Base-by-base conservation (phyloP, 2,329 filamentous ascomycete species). In the Arthroderma sp. region DNA sequence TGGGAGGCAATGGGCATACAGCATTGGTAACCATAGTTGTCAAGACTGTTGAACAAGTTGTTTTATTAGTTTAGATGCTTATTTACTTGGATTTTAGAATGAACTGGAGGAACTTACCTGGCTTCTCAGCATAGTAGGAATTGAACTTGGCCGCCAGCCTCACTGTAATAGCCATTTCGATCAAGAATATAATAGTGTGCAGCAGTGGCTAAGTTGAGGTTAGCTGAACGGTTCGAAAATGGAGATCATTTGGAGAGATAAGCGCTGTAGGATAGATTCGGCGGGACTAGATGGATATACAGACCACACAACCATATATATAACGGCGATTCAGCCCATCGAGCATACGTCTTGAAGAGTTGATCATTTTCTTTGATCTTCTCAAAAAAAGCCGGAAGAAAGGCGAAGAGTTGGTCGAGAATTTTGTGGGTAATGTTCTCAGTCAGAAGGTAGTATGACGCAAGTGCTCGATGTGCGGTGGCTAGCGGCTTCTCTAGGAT, bases 11-110 rank as follows among this genome's bases (percentile, higher is more conserved):
- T 37, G 53, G 44, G 62, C 75, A 60, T 77, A 83, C 82, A 54
- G 91, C 85, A 69, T 98, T 98, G 63, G 89, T 94, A 60, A 95
- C 86, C 89, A 98, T 98, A 66, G 94, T 98, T 50, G 91, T 98
- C 58, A 98, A 77, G 36, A 98, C 85, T 84, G 60, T 48, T 8
- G 42, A 33, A 48, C 31, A 29, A 46, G 38, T 15, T 28, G 47
- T 30, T 27, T 47, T 40, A 54, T 58, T 47, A 57, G 53, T 47
- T 27, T 36, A 42, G 15, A 33, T 42, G 48, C 32, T 27, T 10
- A 22, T 46, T 22, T 36, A 11, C 32, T 22, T 40, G n/a, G 33
- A 39, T n/a, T 30, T 9, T 42, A 22, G 7, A 29, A 2, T 7
- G 41, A 40, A 27, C 41, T 40, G 32, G 33, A 38, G 44, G 34